A percentile compares a stretch with the other conserved stretches of the same genome.
These are phyloP conservation scores for Ajuga reptans DNA, from an alignment of 305 asterid genomes.

Conservation along the genomic window DNA sequence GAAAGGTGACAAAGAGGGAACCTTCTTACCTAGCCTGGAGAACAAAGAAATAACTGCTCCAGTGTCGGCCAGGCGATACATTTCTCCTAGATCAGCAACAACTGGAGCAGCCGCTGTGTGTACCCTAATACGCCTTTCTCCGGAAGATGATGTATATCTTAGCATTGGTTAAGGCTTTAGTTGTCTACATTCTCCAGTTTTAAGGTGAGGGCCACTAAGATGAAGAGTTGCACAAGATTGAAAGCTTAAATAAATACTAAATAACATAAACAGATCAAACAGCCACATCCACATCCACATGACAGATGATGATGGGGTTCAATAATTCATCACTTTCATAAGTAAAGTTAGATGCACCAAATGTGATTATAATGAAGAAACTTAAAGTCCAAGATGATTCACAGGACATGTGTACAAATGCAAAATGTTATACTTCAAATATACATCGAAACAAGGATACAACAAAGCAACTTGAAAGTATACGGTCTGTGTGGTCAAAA, in stretches of 20 bases:
- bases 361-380: constrained; percentile 6
- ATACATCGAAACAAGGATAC: constrained; percentile 63
- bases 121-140: constrained; percentile 97
- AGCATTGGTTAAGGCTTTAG: constrained; percentile 39
- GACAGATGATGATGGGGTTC: background rate
- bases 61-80: constrained; percentile 88
- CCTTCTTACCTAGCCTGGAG: constrained; percentile 74
- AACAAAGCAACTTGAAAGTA: constrained; percentile 89
- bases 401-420: background rate
- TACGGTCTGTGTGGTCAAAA: constrained; percentile 69
- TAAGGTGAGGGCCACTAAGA: constrained; percentile 11
- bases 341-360: background rate
- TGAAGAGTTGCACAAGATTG: background rate
- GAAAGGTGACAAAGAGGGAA: background rate
- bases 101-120: constrained; percentile 98
- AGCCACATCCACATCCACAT: background rate
- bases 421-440: constrained; percentile 10
- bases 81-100: constrained; percentile 78
- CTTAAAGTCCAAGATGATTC: background rate
- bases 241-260: background rate
- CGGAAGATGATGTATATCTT: constrained; percentile 92
- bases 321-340: constrained; percentile 7
- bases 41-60: constrained; percentile 77
- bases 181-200: constrained; percentile 5
- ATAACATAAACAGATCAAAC: background rate